Conservation (phyloP, 495 filamentous ascomycete species). For the Penicillium longicatenatum region DNA sequence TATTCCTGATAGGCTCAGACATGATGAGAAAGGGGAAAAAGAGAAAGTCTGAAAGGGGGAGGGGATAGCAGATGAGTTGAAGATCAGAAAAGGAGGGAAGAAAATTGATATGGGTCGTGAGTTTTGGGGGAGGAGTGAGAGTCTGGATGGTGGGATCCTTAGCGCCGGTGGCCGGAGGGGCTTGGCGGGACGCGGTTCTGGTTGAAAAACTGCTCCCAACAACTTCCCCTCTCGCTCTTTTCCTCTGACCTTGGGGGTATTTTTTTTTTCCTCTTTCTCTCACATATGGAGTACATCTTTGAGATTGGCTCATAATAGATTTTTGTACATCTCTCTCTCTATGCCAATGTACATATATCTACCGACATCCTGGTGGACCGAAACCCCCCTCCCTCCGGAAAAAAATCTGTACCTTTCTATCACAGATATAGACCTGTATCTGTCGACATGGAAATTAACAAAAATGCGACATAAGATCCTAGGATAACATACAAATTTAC, state of each 20-base stretch:
- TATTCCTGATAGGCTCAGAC: slow-evolving; percentile 91
- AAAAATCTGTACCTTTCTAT: no score
- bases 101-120: slow-evolving; percentile 40
- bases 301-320: no score
- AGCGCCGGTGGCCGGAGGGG: slow-evolving; percentile 51
- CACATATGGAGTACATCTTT: no score
- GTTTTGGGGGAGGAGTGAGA: slow-evolving; percentile 36
- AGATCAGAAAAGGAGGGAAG: slow-evolving; percentile 35
- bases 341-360: no score
- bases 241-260: neutral
- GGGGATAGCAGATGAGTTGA: slow-evolving; percentile 23
- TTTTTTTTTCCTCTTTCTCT: neutral
- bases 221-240: slow-evolving; percentile 21
- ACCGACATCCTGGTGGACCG: no score
- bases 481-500: no score
- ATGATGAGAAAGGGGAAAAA: slow-evolving; percentile 43
- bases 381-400: no score
- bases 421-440: no score
- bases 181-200: slow-evolving; percentile 48
- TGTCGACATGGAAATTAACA: no score
- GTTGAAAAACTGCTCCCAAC: slow-evolving; percentile 46
- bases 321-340: no score
- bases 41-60: slow-evolving; percentile 8
- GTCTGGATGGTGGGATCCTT: slow-evolving; percentile 53
- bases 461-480: no score